Evolutionary conservation across 768 basidiomycete species (phyloP), one percentile per base, ranked within the genome.

Genomic region (Lactarius hatsudake): DNA sequence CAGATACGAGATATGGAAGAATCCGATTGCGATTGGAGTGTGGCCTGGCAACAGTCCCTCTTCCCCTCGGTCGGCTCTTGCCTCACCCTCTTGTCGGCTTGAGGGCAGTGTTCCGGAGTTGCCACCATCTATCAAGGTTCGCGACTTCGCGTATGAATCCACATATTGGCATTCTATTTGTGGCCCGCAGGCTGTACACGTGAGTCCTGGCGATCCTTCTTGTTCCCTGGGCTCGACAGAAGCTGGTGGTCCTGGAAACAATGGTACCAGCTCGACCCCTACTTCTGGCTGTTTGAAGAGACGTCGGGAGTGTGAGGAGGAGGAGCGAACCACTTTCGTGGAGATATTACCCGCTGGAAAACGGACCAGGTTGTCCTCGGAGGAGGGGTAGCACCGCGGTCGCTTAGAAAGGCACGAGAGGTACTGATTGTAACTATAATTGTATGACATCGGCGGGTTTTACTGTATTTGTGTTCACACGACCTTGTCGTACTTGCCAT

Each of bases 71-170:
- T 68, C 65, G 18, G 55, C 61, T 5, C 54, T 61, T 8, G 3
- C 55, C 5, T 62, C 66, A 5, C 62, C 66, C 12, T n/a, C 32
- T 18, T 40, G 13, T 30, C 40, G 28, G 7, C 28, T 58, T 30
- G 15, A 42, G 54, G 40, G 23, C 17, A 20, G n/a, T 17, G 28
- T 28, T 32, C 26, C 53, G 8, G 34, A 38, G 58, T 55, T 68
- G 56, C 65, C 64, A 8, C 67, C 69, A 2, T 70, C 68, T 8
- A 66, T 68, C 58, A 72, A 67, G 63, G 64, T 71, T 17, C 72
- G 74, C 30, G 77, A 78, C 63, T 76, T 72, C 36, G 74, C 73
- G 5, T 65, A 72, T 56, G 73, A 72, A 58, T 61, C 71, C 5
- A 69, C 72, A 59, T 40, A 59, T n/a, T 34, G 65, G 60, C 26